A percentile compares a stretch with the other conserved stretches of the same genome.
These are phyloP conservation scores for Lipomyces mesembrius DNA, from an alignment of 805 yeast species.

Conservation along the genomic window DNA sequence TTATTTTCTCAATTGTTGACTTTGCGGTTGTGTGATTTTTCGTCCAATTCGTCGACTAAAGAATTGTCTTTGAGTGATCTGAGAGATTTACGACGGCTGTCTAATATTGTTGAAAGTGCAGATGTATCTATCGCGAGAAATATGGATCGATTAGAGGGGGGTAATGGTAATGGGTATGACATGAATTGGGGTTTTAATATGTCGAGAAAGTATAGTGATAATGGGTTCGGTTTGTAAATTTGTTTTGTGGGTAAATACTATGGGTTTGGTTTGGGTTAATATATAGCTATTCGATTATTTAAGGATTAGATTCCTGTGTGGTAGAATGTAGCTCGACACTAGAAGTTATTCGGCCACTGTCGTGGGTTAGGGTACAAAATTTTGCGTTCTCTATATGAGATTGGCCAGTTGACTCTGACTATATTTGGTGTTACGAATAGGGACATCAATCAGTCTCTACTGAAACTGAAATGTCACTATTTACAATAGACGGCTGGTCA, in stretches of 20 bases:
- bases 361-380: no score
- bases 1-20: conserved; percentile 3
- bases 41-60: neutral
- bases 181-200: neutral
- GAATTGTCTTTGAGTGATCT: conserved; percentile 3
- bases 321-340: no score
- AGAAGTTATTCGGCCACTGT: no score
- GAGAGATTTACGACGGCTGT: conserved; percentile 5
- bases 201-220: neutral
- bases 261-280: neutral
- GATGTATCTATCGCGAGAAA: neutral
- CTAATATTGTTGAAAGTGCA: neutral
- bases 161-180: neutral
- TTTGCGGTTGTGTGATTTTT: conserved; percentile 4
- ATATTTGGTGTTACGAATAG: neutral
- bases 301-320: no score
- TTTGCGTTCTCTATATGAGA: no score
- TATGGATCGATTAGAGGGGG: neutral
- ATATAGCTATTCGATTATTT: neutral
- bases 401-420: no score
- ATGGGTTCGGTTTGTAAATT: neutral
- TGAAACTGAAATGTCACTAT: conserved; percentile 22
- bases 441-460: neutral
- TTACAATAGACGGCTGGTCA: conserved; percentile 34
- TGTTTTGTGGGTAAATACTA: neutral